A percentile compares a stretch with the other conserved stretches of the same genome.
Evolutionary conservation across 352 stramenopile genomes (phyloP).

Genomic region (Pythium plurisporium): DNA sequence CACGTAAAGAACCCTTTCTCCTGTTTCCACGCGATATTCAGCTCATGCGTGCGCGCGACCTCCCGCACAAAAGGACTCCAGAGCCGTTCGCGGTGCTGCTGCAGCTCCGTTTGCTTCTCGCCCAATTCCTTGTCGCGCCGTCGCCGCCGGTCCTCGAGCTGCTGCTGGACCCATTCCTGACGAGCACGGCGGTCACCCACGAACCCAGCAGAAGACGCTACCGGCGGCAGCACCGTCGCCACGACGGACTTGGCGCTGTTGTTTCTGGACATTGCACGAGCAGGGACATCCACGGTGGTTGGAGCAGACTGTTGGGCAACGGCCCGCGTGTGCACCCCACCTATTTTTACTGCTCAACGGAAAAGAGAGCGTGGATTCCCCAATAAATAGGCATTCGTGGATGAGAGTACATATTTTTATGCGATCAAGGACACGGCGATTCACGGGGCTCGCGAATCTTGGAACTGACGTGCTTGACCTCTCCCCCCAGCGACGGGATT

Average conservation of each 20-base stretch:
- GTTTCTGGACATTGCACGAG: slow-evolving; percentile 5
- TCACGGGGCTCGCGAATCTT: no score
- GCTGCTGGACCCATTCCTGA: slow-evolving; percentile 43
- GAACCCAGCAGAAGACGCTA: not conserved
- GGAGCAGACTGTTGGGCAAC: no score
- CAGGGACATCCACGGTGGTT: no score
- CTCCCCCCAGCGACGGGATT: no score
- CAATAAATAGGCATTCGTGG: no score
- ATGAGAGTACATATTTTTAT: no score
- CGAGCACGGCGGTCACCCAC: slow-evolving; percentile 20
- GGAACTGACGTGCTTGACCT: no score
- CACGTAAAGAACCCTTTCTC: slow-evolving; percentile 47
- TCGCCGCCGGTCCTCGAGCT: slow-evolving; percentile 39
- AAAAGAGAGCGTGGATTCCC: no score
- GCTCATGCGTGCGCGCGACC: slow-evolving; percentile 35
- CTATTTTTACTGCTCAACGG: no score
- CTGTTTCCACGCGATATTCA: slow-evolving; percentile 71
- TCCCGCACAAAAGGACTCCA: slow-evolving; percentile 46
- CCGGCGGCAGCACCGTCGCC: not conserved
- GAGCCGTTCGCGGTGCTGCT: slow-evolving; percentile 31
- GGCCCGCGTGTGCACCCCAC: no score
- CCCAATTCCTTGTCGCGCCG: slow-evolving; percentile 33
- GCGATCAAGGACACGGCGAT: no score
- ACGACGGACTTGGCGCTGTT: not conserved
- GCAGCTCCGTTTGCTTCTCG: slow-evolving; percentile 25